phyloP scores from a whole-genome alignment of 2,329 filamentous ascomycete genomes.

The Penicillium digitatum region DNA sequence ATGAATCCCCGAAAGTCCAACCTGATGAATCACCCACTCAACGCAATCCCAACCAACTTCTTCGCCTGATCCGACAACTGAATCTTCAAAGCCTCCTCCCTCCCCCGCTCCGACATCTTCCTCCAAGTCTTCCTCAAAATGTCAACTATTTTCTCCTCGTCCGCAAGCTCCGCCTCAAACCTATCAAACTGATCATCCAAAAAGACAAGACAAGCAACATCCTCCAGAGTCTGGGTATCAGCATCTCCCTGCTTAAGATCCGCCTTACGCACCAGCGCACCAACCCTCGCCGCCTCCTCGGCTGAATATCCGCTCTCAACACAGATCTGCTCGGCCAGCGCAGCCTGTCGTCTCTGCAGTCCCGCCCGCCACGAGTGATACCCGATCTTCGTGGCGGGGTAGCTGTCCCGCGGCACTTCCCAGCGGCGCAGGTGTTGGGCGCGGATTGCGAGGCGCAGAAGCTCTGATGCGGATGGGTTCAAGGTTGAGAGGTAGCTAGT shows the following conservation, averaged over 20 bases:
- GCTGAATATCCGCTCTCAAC: slow-evolving; percentile 47
- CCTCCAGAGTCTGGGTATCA: slow-evolving; percentile 69
- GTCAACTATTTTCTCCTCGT: slow-evolving; percentile 71
- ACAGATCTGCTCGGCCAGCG: slow-evolving; percentile 56
- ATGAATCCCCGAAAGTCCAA: neutral
- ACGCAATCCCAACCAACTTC: slow-evolving; percentile 60
- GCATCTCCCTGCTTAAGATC: slow-evolving; percentile 53
- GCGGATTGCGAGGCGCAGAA: slow-evolving; percentile 70
- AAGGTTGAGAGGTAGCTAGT: slow-evolving; percentile 65
- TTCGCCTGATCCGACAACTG: slow-evolving; percentile 60
- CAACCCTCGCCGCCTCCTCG: slow-evolving; percentile 60
- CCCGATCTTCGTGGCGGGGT: slow-evolving; percentile 69
- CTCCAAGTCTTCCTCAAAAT: slow-evolving; percentile 71
- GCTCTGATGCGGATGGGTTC: slow-evolving; percentile 59
- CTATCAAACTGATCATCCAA: slow-evolving; percentile 80
- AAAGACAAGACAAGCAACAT: slow-evolving; percentile 83
- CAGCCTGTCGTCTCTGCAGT: slow-evolving; percentile 68
- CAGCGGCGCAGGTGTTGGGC: slow-evolving; percentile 83
- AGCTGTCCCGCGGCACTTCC: slow-evolving; percentile 71
- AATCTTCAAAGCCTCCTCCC: slow-evolving; percentile 62
- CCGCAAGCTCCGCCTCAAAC: slow-evolving; percentile 64
- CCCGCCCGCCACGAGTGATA: slow-evolving; percentile 77
- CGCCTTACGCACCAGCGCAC: slow-evolving; percentile 73
- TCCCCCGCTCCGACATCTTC: slow-evolving; percentile 66
- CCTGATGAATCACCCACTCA: slow-evolving; percentile 38